A percentile compares a stretch with the other conserved stretches of the same genome.
These are phyloP conservation scores for Penicillium vulpinum DNA, from an alignment of 2,329 filamentous ascomycete species.

Conservation along the genomic window DNA sequence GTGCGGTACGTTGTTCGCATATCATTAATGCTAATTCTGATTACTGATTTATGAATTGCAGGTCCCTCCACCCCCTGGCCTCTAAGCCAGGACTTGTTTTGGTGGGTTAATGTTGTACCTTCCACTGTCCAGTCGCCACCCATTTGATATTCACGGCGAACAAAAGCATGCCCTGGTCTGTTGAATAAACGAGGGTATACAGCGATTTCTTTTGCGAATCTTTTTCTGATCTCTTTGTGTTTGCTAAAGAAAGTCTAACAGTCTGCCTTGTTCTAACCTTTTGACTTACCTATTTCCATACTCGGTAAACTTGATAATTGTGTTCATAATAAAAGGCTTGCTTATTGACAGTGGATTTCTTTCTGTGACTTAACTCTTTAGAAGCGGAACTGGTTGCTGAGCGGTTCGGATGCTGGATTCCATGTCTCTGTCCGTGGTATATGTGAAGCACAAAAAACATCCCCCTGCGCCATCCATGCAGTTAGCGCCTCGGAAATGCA, in stretches of 20 bases:
- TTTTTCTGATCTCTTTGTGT: slow-evolving; percentile 8
- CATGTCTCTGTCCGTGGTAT: neutral
- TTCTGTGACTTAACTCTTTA: neutral
- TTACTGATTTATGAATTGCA: slow-evolving; percentile 20
- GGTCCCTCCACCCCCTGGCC: slow-evolving; percentile 55
- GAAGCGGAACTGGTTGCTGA: neutral
- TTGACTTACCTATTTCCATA: neutral
- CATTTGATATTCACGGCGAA: neutral
- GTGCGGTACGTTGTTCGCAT: slow-evolving; percentile 55
- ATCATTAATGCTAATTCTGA: neutral
- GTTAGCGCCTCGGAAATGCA: neutral
- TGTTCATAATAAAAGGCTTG: slow-evolving; percentile 8
- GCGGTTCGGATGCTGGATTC: neutral
- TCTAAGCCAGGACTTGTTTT: slow-evolving; percentile 31
- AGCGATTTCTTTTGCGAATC: slow-evolving; percentile 13
- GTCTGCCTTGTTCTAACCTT: slow-evolving; percentile 3
- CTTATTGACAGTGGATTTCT: neutral
- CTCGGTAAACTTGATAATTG: slow-evolving; percentile 1
- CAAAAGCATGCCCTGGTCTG: slow-evolving; percentile 10
- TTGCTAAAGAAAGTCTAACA: slow-evolving; percentile 14
- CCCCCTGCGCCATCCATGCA: neutral
- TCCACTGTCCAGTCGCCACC: neutral
- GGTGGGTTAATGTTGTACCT: neutral
- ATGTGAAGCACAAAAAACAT: neutral
- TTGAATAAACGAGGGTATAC: slow-evolving; percentile 15